These are phyloP conservation scores for Eucommia ulmoides DNA, from an alignment of 257 asterid species.

Conservation along the genomic window DNA sequence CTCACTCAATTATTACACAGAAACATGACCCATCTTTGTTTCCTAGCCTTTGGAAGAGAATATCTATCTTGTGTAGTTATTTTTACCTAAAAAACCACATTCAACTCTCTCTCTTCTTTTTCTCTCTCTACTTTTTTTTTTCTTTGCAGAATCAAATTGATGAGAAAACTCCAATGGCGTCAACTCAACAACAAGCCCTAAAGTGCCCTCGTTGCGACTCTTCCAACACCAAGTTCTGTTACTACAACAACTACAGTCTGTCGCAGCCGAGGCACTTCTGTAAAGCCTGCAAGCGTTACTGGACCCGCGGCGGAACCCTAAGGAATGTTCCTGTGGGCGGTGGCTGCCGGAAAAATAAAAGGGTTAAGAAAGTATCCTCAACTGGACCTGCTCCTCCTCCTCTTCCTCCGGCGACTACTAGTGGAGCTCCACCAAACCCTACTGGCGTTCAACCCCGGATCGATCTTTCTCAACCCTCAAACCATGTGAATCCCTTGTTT, in stretches of 20 bases:
- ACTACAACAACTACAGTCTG: conserved; percentile 51
- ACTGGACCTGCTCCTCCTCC: conserved; percentile 2
- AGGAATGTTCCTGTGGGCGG: conserved; percentile 61
- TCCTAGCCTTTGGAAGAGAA: conserved; percentile 77
- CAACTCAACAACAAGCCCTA: conserved; percentile 32
- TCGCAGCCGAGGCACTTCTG: conserved; percentile 63
- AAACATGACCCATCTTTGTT: conserved; percentile 58
- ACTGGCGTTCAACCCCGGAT: conserved; percentile 5
- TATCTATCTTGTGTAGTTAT: conserved; percentile 33
- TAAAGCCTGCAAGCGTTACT: conserved; percentile 51
- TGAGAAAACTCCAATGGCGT: conserved; percentile 28
- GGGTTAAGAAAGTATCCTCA: conserved; percentile 20
- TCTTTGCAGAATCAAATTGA: conserved; percentile 30
- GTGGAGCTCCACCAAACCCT: conserved; percentile 16
- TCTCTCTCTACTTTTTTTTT: conserved; percentile 12
- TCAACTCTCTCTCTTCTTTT: conserved; percentile 10
- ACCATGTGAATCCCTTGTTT: conserved; percentile 15
- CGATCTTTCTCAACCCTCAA: conserved; percentile 17
- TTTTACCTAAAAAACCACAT: conserved; percentile 30
- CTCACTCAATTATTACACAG: conserved; percentile 39
- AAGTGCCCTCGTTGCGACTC: conserved; percentile 59
- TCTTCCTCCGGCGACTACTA: conserved; percentile 4
- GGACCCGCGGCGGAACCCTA: conserved; percentile 56
- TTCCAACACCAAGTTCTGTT: conserved; percentile 45
- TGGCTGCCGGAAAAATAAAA: conserved; percentile 43